Base-by-base conservation (phyloP, 2,329 filamentous ascomycete genomes). In the Neonectria ditissima region DNA sequence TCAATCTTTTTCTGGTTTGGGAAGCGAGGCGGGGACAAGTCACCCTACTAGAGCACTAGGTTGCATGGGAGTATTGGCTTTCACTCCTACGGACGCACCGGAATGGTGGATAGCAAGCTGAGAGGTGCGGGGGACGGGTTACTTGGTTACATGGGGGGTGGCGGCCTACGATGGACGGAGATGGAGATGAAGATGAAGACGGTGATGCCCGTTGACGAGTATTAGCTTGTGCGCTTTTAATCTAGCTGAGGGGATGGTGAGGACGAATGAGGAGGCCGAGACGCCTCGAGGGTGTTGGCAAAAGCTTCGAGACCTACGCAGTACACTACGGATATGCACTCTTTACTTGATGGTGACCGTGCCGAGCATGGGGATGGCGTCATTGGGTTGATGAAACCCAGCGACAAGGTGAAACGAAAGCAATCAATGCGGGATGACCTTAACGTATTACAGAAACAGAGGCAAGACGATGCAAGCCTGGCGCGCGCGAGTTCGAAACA, bases 161-260 rank as follows among this genome's bases (percentile, higher is more conserved):
- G n/a, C n/a, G 7, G 28, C 5, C 28, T 34, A 39, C 20, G 18
- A 52, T 52, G 18, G 30, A 52, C 37, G 11, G 50, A 52, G 30
- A 10, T 8, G n/a, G 10, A 26, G 24, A 26, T 26, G 24, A 6
- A 4, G 24, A 26, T 6, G 24, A 26, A 4, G 24, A 6, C 6
- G 24, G 6, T 6, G 24, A 26, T 26, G 24, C 24, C 24, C 24
- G 6, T 26, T 26, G 24, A 26, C 24, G 24, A 6, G 24, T 26
- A n/a, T n/a, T n/a, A 26, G 24, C 24, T 6, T 26, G 24, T 26
- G 24, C 24, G 24, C 16, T 14, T 55, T 55, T 59, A 51, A 63
- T 63, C 50, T 63, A 63, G 50, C 34, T 63, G 61, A 63, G n/a
- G 55, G 55, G 18, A 20, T 63, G 56, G 41, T 59, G 61, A 59